phyloP scores from a whole-genome alignment of 345 rosid genomes.

The Gossypioides kirkii region DNA sequence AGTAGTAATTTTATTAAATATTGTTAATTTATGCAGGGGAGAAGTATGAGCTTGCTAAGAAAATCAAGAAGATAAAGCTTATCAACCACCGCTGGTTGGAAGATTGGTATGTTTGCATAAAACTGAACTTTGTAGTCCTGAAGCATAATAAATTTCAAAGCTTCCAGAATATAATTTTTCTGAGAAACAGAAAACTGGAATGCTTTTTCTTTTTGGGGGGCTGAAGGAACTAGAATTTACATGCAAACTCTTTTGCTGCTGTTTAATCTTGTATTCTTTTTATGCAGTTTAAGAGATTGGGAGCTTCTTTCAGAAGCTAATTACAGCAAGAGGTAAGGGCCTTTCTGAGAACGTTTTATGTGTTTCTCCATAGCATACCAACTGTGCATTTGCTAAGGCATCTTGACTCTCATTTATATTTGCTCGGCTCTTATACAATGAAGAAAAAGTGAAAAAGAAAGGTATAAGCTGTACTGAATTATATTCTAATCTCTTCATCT shows the following conservation, averaged over 20 bases:
- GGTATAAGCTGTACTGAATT: background rate
- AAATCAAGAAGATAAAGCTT: slow-evolving; percentile 65
- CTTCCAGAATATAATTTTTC: background rate
- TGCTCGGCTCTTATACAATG: background rate
- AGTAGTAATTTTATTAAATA: background rate
- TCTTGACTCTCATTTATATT: slow-evolving; percentile 2
- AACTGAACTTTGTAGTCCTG: background rate
- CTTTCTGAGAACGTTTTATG: background rate
- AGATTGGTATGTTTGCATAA: slow-evolving; percentile 53
- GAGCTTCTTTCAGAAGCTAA: slow-evolving; percentile 70
- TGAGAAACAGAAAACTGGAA: background rate
- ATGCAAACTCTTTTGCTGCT: background rate
- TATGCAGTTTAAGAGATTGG: slow-evolving; percentile 81
- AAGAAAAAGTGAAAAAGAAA: background rate
- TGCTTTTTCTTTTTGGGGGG: background rate
- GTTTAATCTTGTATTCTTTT: slow-evolving; percentile 8
- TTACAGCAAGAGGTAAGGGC: slow-evolving; percentile 66
- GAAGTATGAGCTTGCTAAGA: slow-evolving; percentile 89
- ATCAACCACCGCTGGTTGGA: slow-evolving; percentile 92
- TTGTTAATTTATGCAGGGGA: slow-evolving; percentile 52
- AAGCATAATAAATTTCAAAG: background rate
- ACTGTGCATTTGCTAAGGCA: background rate
- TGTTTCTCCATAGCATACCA: background rate
- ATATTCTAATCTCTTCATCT: background rate
- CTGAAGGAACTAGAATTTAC: background rate